Percentiles rank a stretch among this genome's conserved stretches.
phyloP scores from a whole-genome alignment of 2,329 filamentous ascomycete species.

The Penicillium sp. region DNA sequence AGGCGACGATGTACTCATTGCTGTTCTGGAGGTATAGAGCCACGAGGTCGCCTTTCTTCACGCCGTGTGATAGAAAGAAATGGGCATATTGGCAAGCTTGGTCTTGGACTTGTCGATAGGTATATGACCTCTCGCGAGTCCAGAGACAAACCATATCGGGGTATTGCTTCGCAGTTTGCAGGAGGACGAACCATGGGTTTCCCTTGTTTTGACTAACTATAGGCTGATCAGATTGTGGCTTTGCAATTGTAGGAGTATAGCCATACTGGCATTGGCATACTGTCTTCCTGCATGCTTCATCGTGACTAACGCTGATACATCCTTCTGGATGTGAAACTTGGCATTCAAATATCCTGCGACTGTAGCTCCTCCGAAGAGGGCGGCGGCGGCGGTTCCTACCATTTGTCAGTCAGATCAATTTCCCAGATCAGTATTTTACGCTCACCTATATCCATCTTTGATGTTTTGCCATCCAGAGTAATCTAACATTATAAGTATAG shows the following conservation, averaged over 20 bases:
- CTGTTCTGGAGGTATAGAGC: constrained; percentile 67
- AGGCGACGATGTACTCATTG: constrained; percentile 64
- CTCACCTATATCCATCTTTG: constrained; percentile 15
- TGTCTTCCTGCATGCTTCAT: constrained; percentile 45
- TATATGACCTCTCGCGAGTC: constrained; percentile 62
- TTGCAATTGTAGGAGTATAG: not conserved
- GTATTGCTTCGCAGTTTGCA: constrained; percentile 53
- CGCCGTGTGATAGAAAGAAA: constrained; percentile 59
- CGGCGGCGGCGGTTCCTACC: constrained; percentile 26
- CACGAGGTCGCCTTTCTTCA: constrained; percentile 60
- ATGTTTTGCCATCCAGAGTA: not conserved
- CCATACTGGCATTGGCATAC: constrained; percentile 51
- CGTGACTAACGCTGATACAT: constrained; percentile 52
- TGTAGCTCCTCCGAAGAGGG: constrained; percentile 27
- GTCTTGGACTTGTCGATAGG: constrained; percentile 57
- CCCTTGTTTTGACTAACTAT: constrained; percentile 52
- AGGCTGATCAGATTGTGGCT: constrained; percentile 2
- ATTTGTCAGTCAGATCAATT: not conserved
- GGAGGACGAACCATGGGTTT: constrained; percentile 67
- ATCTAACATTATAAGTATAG: not conserved
- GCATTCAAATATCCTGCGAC: constrained; percentile 52
- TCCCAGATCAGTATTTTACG: not conserved
- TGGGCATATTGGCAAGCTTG: constrained; percentile 60
- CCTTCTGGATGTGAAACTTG: constrained; percentile 65
- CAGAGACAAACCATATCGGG: constrained; percentile 62